These are phyloP conservation scores for Trametes hirsuta DNA, from an alignment of 1,284 basidiomycete species.

Conservation along the genomic window DNA sequence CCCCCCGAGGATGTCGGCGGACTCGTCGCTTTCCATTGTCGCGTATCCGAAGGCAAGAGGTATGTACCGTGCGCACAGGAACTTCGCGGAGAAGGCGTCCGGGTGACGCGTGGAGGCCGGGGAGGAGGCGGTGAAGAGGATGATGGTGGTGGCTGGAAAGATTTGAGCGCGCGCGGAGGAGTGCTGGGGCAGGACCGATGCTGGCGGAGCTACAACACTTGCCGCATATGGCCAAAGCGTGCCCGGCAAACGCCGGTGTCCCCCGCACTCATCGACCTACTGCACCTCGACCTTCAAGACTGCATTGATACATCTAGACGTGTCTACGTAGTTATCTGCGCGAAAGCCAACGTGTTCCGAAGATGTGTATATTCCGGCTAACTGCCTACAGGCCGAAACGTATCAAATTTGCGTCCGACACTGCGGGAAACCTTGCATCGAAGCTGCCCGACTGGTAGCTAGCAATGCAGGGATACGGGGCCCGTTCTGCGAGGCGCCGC, in stretches of 20 bases:
- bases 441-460: no score
- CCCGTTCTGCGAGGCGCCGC: no score
- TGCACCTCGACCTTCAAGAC: no score
- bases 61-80: background rate
- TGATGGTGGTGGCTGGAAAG: slow-evolving; percentile 12
- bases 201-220: slow-evolving; percentile 29
- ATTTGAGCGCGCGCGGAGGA: slow-evolving; percentile 18
- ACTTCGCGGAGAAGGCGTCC: slow-evolving; percentile 42
- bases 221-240: slow-evolving; percentile 7
- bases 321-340: no score
- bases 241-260: background rate
- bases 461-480: no score
- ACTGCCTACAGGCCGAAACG: no score
- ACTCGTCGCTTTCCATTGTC: slow-evolving; percentile 37
- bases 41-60: slow-evolving; percentile 14
- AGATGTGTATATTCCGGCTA: no score
- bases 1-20: slow-evolving; percentile 69
- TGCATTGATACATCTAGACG: no score
- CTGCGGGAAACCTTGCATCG: no score
- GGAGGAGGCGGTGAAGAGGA: slow-evolving; percentile 21
- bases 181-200: slow-evolving; percentile 10
- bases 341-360: no score
- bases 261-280: background rate
- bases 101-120: slow-evolving; percentile 30
- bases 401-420: no score